Evolutionary conservation across 371 early-diverging fungal genomes (phyloP).

Genomic region (Apophysomyces sp.): DNA sequence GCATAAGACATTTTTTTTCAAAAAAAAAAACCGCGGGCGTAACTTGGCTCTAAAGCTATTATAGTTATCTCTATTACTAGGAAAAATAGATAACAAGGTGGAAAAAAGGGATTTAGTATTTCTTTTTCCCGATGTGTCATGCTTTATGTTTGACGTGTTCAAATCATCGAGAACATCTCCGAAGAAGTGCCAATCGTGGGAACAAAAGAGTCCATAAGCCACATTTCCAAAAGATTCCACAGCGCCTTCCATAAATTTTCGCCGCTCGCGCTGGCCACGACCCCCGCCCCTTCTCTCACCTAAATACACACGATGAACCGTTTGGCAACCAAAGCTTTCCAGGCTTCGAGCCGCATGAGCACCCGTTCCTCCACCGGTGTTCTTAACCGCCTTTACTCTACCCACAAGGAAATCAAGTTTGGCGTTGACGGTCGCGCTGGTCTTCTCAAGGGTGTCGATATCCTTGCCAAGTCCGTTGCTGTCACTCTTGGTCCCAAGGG

Average conservation of each 20-base stretch:
- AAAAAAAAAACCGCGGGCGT: no score
- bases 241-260: slow-evolving; percentile 2
- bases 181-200: not conserved
- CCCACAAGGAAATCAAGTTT: slow-evolving; percentile 95
- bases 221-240: slow-evolving; percentile 11
- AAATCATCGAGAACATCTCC: no score
- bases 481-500: slow-evolving; percentile 98
- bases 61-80: no score
- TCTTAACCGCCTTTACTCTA: slow-evolving; percentile 71
- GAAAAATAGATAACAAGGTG: no score
- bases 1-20: no score
- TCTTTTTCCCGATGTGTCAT: no score
- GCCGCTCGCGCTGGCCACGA: slow-evolving; percentile 4
- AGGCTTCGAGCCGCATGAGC: slow-evolving; percentile 19
- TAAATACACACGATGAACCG: slow-evolving; percentile 31
- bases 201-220: slow-evolving; percentile 2
- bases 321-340: slow-evolving; percentile 41
- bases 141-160: no score
- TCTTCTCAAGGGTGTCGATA: slow-evolving; percentile 92
- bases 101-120: no score
- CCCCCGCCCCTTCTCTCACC: slow-evolving; percentile 10
- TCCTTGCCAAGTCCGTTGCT: slow-evolving; percentile 96
- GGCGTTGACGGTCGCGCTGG: slow-evolving; percentile 94
- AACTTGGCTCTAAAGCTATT: no score
- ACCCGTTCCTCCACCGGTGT: slow-evolving; percentile 37